Base-by-base conservation (phyloP, 2,329 filamentous ascomycete genomes). In the Penicillium thymicola region DNA sequence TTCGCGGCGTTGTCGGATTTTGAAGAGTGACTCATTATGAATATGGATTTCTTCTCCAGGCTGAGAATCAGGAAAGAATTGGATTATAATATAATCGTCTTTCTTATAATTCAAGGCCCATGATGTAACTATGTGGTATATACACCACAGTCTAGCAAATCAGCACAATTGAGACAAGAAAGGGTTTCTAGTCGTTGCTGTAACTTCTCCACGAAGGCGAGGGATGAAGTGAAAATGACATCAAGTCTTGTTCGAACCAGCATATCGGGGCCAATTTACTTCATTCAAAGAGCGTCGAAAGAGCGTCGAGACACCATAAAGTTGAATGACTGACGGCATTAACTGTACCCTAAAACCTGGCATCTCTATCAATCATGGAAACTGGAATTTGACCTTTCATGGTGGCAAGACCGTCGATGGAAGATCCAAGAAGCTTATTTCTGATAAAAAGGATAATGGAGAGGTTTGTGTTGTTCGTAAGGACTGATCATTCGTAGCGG, bases 1-100 rank as follows among this genome's bases (percentile, higher is more conserved):
- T 73, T 76, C 44, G 57, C 57, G 57, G 85, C 72, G 28, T 83
- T 79, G 25, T 85, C 77, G 42, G 79, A 68, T 70, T 86, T 85
- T 36, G 55, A 60, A 16, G 65, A 48, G 45, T 57, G 58, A 40
- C 65, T 67, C 67, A 70, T 70, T 46, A 21, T 46, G 30, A n/a
- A 30, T 18, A 3, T 21, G 5, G 9, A 30, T 44, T 10, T 5
- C 4, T 3, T 28, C n/a, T 28, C 8, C 6, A 16, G 32, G 32
- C 6, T 34, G 14, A n/a, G 14, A 27, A n/a, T 42, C n/a, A n/a
- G 40, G 14, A 27, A 27, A n/a, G 9, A 27, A n/a, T 8, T 10
- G 4, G 23, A n/a, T 8, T n/a, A 25, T 27, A 9, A 27, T 10
- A 25, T 16, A 16, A 25, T 16, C 4, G 8, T 10, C n/a, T 5